A percentile compares a stretch with the other conserved stretches of the same genome.
These are phyloP conservation scores for Phoma sp. DNA, from an alignment of 2,329 filamentous ascomycete species.

Conservation along the genomic window DNA sequence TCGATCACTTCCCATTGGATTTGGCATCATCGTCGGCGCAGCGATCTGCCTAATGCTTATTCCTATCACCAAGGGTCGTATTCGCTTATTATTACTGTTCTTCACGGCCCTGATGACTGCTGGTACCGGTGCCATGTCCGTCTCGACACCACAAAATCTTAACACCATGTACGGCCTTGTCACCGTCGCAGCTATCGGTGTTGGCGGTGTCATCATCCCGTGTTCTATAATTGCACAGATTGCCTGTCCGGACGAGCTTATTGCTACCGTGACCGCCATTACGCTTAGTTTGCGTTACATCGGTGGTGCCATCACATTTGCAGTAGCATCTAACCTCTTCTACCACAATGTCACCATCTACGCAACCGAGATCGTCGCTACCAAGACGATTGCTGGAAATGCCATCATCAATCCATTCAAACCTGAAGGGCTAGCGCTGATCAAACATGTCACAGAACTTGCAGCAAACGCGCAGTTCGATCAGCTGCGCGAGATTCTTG, in stretches of 20 bases:
- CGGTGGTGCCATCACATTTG: slow-evolving; percentile 70
- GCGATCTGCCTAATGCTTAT: slow-evolving; percentile 66
- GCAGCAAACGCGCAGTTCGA: slow-evolving; percentile 42
- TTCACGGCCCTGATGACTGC: slow-evolving; percentile 71
- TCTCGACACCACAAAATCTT: slow-evolving; percentile 62
- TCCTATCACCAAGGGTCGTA: slow-evolving; percentile 64
- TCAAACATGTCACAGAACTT: slow-evolving; percentile 55
- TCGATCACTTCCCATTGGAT: slow-evolving; percentile 69
- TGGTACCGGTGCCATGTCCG: slow-evolving; percentile 63
- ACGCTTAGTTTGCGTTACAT: slow-evolving; percentile 74
- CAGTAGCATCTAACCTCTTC: slow-evolving; percentile 53
- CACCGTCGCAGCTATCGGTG: slow-evolving; percentile 68
- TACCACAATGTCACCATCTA: slow-evolving; percentile 32
- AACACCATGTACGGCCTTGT: slow-evolving; percentile 64
- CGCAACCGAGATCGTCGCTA: slow-evolving; percentile 31
- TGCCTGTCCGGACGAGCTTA: slow-evolving; percentile 73
- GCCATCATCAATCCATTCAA: slow-evolving; percentile 52
- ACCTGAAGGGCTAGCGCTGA: slow-evolving; percentile 57
- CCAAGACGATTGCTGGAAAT: slow-evolving; percentile 57
- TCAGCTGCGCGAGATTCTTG: slow-evolving; percentile 56
- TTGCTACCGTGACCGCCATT: slow-evolving; percentile 72
- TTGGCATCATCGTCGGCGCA: slow-evolving; percentile 69
- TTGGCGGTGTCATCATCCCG: slow-evolving; percentile 73
- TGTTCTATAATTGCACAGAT: slow-evolving; percentile 73
- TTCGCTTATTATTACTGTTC: slow-evolving; percentile 66